Percentiles rank a stretch among this genome's conserved stretches.
phyloP scores from a whole-genome alignment of 192 early-diverging fungal species.

The Phlyctochytrium arcticum region DNA sequence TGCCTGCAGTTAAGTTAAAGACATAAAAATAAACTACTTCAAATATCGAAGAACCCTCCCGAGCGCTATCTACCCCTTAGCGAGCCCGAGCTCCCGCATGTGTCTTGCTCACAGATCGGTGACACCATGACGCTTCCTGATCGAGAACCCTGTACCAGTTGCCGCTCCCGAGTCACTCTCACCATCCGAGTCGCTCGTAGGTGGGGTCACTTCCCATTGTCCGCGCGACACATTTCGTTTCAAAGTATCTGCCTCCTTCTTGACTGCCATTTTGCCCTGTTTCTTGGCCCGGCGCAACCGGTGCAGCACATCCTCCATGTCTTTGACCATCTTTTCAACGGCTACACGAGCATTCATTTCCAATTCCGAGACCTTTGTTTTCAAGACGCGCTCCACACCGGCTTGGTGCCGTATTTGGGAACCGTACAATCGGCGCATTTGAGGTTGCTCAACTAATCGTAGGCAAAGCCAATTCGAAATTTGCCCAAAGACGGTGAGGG shows the following conservation, averaged over 20 bases:
- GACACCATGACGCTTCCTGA: too few relatives aligned
- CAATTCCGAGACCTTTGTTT: constrained; percentile 36
- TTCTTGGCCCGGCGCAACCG: constrained; percentile 2
- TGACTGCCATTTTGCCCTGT: constrained; percentile 10
- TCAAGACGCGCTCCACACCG: constrained; percentile 61
- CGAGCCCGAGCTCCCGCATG: too few relatives aligned
- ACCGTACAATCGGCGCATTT: constrained; percentile 88
- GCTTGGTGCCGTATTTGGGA: constrained; percentile 76
- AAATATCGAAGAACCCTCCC: too few relatives aligned
- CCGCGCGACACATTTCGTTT: too few relatives aligned
- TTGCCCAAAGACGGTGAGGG: constrained; percentile 80
- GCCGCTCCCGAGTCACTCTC: too few relatives aligned
- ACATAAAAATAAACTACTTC: too few relatives aligned
- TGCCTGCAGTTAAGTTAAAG: too few relatives aligned
- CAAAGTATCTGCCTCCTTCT: constrained; percentile 16
- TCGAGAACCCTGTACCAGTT: too few relatives aligned
- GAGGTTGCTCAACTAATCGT: constrained; percentile 84
- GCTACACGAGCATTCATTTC: constrained; percentile 50
- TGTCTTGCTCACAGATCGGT: too few relatives aligned
- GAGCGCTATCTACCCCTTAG: too few relatives aligned
- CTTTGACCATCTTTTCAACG: constrained; percentile 52
- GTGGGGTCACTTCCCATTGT: constrained; percentile 15
- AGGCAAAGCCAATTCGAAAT: constrained; percentile 79
- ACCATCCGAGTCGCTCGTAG: constrained; percentile 22
- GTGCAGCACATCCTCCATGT: constrained; percentile 19